Evolutionary conservation across 2,329 filamentous ascomycete species (phyloP).

Genomic region (Thelonectria blattea): DNA sequence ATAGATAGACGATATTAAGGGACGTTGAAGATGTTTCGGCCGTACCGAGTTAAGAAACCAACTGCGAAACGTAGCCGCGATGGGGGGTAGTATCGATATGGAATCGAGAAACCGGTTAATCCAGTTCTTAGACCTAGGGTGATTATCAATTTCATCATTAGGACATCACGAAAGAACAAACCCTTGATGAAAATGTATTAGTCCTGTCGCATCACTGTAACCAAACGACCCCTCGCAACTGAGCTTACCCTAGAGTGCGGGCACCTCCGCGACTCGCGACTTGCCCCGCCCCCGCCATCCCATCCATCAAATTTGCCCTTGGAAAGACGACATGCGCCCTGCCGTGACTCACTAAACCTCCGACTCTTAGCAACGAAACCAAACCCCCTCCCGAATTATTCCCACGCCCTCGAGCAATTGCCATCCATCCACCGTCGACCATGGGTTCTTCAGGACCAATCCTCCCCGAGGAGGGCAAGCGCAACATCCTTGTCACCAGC

Average conservation of each 20-base stretch:
- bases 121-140: too few species aligned
- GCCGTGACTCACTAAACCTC: constrained; percentile 34
- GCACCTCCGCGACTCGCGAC: constrained; percentile 6
- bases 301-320: constrained; percentile 34
- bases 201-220: background rate
- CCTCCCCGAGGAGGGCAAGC: constrained; percentile 73
- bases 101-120: too few species aligned
- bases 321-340: constrained; percentile 26
- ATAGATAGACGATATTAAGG: background rate
- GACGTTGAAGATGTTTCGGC: background rate
- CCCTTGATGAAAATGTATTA: too few species aligned
- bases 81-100: too few species aligned
- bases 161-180: too few species aligned
- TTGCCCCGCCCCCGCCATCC: constrained; percentile 36
- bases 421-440: constrained; percentile 17
- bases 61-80: too few species aligned
- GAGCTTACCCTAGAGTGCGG: constrained; percentile 5
- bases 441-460: constrained; percentile 50
- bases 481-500: constrained; percentile 89
- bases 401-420: constrained; percentile 3
- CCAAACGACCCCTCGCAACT: background rate
- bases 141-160: too few species aligned
- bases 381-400: background rate
- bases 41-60: too few species aligned
- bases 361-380: constrained; percentile 2